Evolutionary conservation across 2,329 filamentous ascomycete species (phyloP).

Genomic region (Verticillium tricorpus): DNA sequence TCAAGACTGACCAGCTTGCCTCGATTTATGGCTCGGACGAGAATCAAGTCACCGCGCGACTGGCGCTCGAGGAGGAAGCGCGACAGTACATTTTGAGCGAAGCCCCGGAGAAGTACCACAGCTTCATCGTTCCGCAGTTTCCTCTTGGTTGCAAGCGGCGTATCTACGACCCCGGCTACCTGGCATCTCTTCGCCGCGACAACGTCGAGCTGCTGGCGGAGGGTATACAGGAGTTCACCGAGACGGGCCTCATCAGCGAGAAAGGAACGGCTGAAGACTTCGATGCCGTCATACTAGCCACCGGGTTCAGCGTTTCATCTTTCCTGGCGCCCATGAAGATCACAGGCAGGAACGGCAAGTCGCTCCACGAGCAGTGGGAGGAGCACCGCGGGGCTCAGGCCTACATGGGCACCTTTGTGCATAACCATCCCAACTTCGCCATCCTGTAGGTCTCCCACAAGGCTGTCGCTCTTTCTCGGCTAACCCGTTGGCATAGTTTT

Average conservation of each 20-base stretch:
- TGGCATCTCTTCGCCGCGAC: slow-evolving; percentile 19
- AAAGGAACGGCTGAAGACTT: slow-evolving; percentile 14
- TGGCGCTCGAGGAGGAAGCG: slow-evolving; percentile 7
- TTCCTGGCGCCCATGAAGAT: slow-evolving; percentile 22
- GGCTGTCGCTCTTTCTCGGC: too few species aligned
- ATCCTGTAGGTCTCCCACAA: slow-evolving; percentile 12
- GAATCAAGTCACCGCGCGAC: slow-evolving; percentile 7
- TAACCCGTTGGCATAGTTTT: slow-evolving; percentile 4
- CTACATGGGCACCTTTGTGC: slow-evolving; percentile 23
- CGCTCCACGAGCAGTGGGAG: slow-evolving; percentile 21
- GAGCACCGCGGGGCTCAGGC: slow-evolving; percentile 21
- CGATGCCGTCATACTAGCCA: slow-evolving; percentile 22
- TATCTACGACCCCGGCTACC: slow-evolving; percentile 28
- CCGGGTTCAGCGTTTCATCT: slow-evolving; percentile 19
- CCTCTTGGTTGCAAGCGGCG: slow-evolving; percentile 30
- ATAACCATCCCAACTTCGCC: slow-evolving; percentile 25
- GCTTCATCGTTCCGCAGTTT: slow-evolving; percentile 24
- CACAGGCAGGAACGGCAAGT: slow-evolving; percentile 15
- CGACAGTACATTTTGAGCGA: slow-evolving; percentile 20
- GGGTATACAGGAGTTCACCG: slow-evolving; percentile 17
- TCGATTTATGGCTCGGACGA: slow-evolving; percentile 10
- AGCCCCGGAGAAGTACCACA: slow-evolving; percentile 21
- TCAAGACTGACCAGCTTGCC: slow-evolving; percentile 17
- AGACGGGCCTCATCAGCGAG: slow-evolving; percentile 19
- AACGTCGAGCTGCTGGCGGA: slow-evolving; percentile 25